phyloP scores from a whole-genome alignment of 345 rosid species.

The Hibiscus trionum region DNA sequence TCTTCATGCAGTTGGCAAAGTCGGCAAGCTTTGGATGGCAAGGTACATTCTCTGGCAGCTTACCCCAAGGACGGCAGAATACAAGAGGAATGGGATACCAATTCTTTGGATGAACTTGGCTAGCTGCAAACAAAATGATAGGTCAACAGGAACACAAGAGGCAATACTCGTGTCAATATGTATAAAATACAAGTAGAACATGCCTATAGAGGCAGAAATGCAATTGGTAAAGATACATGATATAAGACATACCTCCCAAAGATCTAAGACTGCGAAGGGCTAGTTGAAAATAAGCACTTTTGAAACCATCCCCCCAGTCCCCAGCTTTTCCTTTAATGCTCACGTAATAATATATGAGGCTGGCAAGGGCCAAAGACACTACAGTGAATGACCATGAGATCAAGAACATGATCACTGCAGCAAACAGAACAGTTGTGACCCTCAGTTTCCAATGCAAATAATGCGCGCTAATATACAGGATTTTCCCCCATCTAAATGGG shows the following conservation, averaged over 20 bases:
- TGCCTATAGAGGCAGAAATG: background rate
- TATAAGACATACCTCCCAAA: conserved; percentile 51
- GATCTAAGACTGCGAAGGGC: conserved; percentile 99
- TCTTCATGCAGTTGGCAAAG: conserved; percentile 99
- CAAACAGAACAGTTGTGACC: conserved; percentile 19
- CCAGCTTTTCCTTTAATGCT: conserved; percentile 98
- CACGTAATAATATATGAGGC: conserved; percentile 95
- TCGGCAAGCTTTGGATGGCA: conserved; percentile 99
- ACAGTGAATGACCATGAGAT: conserved; percentile 97
- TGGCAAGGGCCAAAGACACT: conserved; percentile 88
- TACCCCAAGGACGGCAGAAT: conserved; percentile 99
- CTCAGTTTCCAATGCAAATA: background rate
- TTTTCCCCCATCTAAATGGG: background rate
- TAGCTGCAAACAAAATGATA: conserved; percentile 38
- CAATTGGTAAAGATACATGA: background rate
- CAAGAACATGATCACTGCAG: conserved; percentile 99
- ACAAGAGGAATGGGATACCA: conserved; percentile 98
- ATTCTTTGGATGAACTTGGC: conserved; percentile 97
- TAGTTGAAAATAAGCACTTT: conserved; percentile 98
- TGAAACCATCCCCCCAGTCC: conserved; percentile 99
- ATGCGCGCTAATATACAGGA: background rate
- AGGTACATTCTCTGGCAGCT: conserved; percentile 95
- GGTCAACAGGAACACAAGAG: background rate
- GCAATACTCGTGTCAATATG: background rate
- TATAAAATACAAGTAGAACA: background rate